phyloP scores from a whole-genome alignment of 1,139 yeast species.

The Taiozyma sp. region DNA sequence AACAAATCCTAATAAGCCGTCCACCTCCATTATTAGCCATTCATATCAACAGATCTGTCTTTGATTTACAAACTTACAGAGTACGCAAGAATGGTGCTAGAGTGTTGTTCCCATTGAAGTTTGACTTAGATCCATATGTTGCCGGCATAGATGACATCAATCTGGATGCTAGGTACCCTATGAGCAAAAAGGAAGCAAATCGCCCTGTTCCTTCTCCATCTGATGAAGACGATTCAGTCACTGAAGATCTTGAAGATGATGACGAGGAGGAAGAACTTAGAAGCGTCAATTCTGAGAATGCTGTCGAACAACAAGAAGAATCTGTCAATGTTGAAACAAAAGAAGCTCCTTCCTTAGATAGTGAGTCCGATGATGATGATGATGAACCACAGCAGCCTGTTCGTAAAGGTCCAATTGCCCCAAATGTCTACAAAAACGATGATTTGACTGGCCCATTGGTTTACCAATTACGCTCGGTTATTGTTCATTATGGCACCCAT shows the following conservation, averaged over 20 bases:
- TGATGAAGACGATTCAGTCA: conserved; percentile 13
- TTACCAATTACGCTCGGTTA: conserved; percentile 77
- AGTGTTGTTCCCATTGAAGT: conserved; percentile 66
- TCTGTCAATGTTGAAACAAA: conserved; percentile 11
- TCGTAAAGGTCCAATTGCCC: conserved; percentile 9
- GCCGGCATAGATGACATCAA: conserved; percentile 69
- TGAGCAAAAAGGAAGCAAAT: conserved; percentile 50
- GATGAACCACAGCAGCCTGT: conserved; percentile 14
- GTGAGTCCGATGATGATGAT: conserved; percentile 1
- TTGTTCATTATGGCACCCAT: conserved; percentile 91
- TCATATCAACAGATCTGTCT: conserved; percentile 88
- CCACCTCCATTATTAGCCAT: conserved; percentile 84
- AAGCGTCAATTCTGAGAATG: background rate
- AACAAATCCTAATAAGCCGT: conserved; percentile 72
- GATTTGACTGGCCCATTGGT: conserved; percentile 37
- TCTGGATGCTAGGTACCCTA: conserved; percentile 73
- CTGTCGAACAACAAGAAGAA: background rate
- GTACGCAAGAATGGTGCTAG: conserved; percentile 80
- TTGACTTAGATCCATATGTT: conserved; percentile 66
- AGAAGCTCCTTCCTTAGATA: conserved; percentile 11
- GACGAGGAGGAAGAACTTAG: conserved; percentile 12
- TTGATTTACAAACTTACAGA: conserved; percentile 81
- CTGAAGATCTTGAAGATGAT: conserved; percentile 9
- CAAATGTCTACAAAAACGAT: conserved; percentile 15
- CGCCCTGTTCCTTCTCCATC: background rate